Evolutionary conservation across 2,329 filamentous ascomycete genomes (phyloP), one percentile per base, ranked within the genome.

Genomic region (Scedosporium boydii): DNA sequence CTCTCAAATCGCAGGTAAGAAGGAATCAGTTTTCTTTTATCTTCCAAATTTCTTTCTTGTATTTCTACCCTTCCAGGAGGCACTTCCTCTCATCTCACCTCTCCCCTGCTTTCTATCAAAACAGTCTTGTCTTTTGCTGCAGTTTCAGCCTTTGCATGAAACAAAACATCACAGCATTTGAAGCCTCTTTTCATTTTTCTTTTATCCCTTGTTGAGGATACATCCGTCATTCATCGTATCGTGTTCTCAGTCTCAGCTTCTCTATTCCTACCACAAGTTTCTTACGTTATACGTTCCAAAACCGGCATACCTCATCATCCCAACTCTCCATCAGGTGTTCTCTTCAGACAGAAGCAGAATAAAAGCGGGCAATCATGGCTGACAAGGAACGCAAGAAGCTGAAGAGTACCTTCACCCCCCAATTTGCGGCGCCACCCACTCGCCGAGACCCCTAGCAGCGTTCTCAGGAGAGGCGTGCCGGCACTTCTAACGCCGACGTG

Each of bases 301-400:
- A 26, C 41, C 16, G n/a, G 2, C 12, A 23, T 26, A 16, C 27
- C 21, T 27, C 6, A 59, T 27, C 41, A 12, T 7, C n/a, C n/a
- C 44, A 48, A 51, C 16, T 29, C 44, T 21, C 44, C 44, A 48
- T 48, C 44, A 18, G 3, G 16, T 48, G 16, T 48, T 48, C 18
- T 48, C 44, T 18, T 48, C 44, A 48, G n/a, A 3, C 16, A 18
- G 18, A 48, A 38, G 34, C 34, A 38, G 34, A 38, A 12, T 38
- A 38, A 12, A 12, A 38, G 4, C 34, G 12, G 34, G 58, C 23
- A 53, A 56, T 41, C 29, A 61, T 61, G 59, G 59, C 29, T 41
- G 34, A 61, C 48, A 56, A 34, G 29, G 59, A 60, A 29, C 41
- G 38, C n/a, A 61, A 61, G 27, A 55, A 48, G 18, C 59, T 61